A percentile compares a stretch with the other conserved stretches of the same genome.
Conservation (phyloP, 2,329 filamentous ascomycete genomes). For the Colletotrichum plurivorum region DNA sequence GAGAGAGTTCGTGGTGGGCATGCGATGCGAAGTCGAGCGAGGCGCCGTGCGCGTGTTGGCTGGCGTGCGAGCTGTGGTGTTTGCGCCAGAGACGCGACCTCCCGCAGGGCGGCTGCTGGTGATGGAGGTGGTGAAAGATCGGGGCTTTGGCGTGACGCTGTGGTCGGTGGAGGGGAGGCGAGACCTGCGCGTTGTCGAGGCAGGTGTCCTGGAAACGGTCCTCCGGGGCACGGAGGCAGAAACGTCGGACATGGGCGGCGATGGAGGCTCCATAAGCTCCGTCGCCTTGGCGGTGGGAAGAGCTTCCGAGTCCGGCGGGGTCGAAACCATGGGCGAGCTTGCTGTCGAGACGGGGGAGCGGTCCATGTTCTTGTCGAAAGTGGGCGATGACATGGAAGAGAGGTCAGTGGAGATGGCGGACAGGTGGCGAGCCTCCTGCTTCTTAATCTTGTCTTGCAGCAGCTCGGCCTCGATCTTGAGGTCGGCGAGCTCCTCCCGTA, state of each 20-base stretch:
- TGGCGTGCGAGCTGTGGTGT: constrained; percentile 60
- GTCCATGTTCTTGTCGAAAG: constrained; percentile 79
- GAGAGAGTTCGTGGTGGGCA: constrained; percentile 78
- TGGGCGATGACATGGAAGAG: constrained; percentile 77
- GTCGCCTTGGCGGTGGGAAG: constrained; percentile 64
- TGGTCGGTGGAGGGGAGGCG: constrained; percentile 44
- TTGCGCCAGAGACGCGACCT: constrained; percentile 59
- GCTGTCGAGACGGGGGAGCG: constrained; percentile 86
- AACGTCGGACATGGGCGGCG: constrained; percentile 91
- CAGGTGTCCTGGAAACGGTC: constrained; percentile 52
- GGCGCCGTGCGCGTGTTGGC: constrained; percentile 70
- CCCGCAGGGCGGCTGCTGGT: constrained; percentile 50
- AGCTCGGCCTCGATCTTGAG: constrained; percentile 96
- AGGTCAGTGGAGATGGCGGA: constrained; percentile 73
- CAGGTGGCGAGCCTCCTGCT: constrained; percentile 72
- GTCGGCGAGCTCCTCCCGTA: constrained; percentile 92
- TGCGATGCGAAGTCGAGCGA: constrained; percentile 62
- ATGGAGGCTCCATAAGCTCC: constrained; percentile 86
- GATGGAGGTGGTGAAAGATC: constrained; percentile 54
- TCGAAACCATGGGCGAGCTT: constrained; percentile 91
- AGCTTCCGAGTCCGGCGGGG: constrained; percentile 75
- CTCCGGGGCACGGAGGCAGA: constrained; percentile 61
- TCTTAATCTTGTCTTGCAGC: constrained; percentile 91
- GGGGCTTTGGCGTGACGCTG: constrained; percentile 67
- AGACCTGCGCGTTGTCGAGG: constrained; percentile 67